Base-by-base conservation (phyloP, 208 protist species). In the Leishmania major region DNA sequence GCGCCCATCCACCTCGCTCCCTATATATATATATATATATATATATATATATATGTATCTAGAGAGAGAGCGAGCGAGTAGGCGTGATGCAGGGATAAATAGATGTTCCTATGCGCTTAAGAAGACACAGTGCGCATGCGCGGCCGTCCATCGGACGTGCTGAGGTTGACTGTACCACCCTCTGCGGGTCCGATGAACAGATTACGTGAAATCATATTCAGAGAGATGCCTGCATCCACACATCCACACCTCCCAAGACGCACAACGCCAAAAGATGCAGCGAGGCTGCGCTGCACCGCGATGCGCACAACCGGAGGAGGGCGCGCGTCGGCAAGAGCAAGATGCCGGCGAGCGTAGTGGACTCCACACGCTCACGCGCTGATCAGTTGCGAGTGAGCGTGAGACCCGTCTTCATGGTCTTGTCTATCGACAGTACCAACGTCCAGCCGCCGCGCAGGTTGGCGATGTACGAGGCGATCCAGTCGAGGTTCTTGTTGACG, bases 381-480 rank as follows among this genome's bases (percentile, higher is more conserved):
- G 31, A 40, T 81, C 89, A 92, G 59, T 84, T 84, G 82, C 85
- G 84, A 15, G 88, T 91, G 73, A 95, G 79, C 59, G 84, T 84
- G 35, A 95, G 67, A 25, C 91, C 89, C 6, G 85, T 51, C 81
- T 87, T 89, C 66, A 87, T 70, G 79, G 77, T 85, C 83, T 90
- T 87, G 78, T 94, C 91, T 1, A 96, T 53, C 5, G 87, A 90
- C 35, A 97, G 60, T 72, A 90, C 84, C 25, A 87, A 78, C 45
- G 88, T 90, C 92, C 92, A 95, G 80, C 87, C 89, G 70, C 90
- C 87, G n/a, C 71, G 78, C 57, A 94, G 84, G 70, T 84, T 88
- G 37, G 84, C 84, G 22, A 93, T 86, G 87, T 94, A 97, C n/a
- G 85, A 62, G 7, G 89, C 71, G 59, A 84, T 84, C 92, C 92